These are phyloP conservation scores for Aspergillus tanneri DNA, from an alignment of 2,329 filamentous ascomycete genomes.

Conservation along the genomic window DNA sequence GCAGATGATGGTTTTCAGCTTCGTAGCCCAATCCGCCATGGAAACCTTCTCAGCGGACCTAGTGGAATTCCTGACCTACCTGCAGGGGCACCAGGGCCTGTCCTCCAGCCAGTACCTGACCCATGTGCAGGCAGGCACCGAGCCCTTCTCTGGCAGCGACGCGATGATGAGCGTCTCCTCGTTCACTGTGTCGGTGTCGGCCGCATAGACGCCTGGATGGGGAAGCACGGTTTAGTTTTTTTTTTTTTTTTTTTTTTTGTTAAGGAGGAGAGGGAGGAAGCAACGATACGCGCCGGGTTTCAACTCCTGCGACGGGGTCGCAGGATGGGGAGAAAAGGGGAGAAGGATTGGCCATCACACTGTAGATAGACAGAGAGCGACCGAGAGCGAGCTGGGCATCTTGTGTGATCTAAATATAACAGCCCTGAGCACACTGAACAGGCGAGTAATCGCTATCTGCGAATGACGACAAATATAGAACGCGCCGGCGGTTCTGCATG, in stretches of 20 bases:
- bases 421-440: background rate
- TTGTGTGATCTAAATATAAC: background rate
- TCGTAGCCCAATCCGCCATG: conserved; percentile 51
- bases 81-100: conserved; percentile 43
- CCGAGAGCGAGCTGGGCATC: too few species aligned
- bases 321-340: background rate
- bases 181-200: conserved; percentile 30
- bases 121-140: conserved; percentile 45
- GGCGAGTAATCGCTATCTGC: background rate
- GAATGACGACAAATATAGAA: conserved; percentile 3
- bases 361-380: background rate
- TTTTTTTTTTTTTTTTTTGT: background rate
- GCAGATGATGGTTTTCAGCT: conserved; percentile 59
- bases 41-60: conserved; percentile 58
- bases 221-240: too few species aligned
- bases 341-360: background rate
- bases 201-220: conserved; percentile 21
- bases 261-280: background rate
- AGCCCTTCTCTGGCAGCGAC: conserved; percentile 35
- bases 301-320: conserved; percentile 13
- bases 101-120: conserved; percentile 52
- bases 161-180: conserved; percentile 29
- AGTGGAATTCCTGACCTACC: conserved; percentile 57
- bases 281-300: conserved; percentile 23
- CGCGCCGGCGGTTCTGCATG: conserved; percentile 1